These are phyloP conservation scores for Phyllosticta citribraziliensis DNA, from an alignment of 2,329 filamentous ascomycete species.

Conservation along the genomic window DNA sequence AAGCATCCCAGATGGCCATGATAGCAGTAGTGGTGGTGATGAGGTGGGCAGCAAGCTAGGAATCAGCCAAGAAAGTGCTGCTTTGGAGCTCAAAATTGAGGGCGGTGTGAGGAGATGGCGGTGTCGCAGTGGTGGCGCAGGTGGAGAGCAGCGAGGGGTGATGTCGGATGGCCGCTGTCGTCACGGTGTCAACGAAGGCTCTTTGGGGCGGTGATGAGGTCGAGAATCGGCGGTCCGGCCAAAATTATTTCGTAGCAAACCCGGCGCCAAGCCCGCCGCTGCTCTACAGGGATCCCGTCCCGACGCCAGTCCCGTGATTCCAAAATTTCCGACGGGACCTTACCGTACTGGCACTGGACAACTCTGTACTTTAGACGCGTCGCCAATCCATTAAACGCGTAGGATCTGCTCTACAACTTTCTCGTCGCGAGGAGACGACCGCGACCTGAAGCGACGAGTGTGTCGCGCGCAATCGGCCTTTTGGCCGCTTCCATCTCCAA, in stretches of 20 bases:
- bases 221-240: slow-evolving; percentile 2
- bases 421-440: not conserved
- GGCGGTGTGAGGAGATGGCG: not conserved
- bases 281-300: slow-evolving; percentile 1
- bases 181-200: not conserved
- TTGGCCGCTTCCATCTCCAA: not conserved
- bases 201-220: not conserved
- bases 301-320: slow-evolving; percentile 5
- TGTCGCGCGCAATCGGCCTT: not conserved
- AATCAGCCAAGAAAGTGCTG: not conserved
- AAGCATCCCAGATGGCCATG: slow-evolving; percentile 38
- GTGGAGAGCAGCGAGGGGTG: not conserved
- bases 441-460: not conserved
- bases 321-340: slow-evolving; percentile 5
- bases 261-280: slow-evolving; percentile 1
- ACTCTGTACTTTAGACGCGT: not conserved
- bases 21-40: slow-evolving; percentile 1
- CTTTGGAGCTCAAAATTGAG: not conserved
- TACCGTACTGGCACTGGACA: not conserved
- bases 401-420: not conserved
- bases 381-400: not conserved
- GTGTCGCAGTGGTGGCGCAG: not conserved
- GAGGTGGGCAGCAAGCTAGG: not conserved
- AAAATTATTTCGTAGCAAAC: slow-evolving; percentile 7
- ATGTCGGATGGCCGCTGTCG: not conserved